A percentile compares a stretch with the other conserved stretches of the same genome.
Conservation (phyloP, 2,329 filamentous ascomycete genomes). For the Penicillium sp. region DNA sequence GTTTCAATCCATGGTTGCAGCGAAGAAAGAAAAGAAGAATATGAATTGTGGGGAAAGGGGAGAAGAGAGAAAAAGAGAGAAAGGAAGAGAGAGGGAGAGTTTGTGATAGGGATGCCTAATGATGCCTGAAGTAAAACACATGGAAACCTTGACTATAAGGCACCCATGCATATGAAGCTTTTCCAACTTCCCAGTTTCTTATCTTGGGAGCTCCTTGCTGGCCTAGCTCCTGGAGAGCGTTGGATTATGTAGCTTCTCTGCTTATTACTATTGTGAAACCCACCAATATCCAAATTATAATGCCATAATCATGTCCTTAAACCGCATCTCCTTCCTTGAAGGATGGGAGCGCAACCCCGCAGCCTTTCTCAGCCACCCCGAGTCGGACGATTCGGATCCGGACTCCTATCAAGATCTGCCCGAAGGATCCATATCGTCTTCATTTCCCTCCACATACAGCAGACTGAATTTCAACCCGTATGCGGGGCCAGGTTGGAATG, state of each 20-base stretch:
- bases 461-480: conserved; percentile 46
- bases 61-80: not conserved
- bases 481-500: conserved; percentile 38
- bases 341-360: conserved; percentile 41
- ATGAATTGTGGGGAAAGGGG: not conserved
- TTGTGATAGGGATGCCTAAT: conserved; percentile 13
- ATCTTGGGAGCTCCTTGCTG: not conserved
- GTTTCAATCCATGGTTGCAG: not conserved
- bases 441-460: conserved; percentile 36
- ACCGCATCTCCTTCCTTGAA: conserved; percentile 44
- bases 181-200: not conserved
- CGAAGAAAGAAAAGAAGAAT: not conserved
- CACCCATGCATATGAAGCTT: not conserved
- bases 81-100: not conserved
- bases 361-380: conserved; percentile 25
- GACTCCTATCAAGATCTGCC: conserved; percentile 34
- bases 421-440: conserved; percentile 32
- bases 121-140: conserved; percentile 7
- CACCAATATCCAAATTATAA: not conserved
- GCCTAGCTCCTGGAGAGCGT: not conserved
- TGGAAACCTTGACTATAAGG: not conserved
- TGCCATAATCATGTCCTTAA: conserved; percentile 40
- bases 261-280: not conserved
- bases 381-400: conserved; percentile 15
- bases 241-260: not conserved